Evolutionary conservation across 768 basidiomycete genomes (phyloP), one percentile per base, ranked within the genome.

Genomic region (Termitomyces eurrhizus): DNA sequence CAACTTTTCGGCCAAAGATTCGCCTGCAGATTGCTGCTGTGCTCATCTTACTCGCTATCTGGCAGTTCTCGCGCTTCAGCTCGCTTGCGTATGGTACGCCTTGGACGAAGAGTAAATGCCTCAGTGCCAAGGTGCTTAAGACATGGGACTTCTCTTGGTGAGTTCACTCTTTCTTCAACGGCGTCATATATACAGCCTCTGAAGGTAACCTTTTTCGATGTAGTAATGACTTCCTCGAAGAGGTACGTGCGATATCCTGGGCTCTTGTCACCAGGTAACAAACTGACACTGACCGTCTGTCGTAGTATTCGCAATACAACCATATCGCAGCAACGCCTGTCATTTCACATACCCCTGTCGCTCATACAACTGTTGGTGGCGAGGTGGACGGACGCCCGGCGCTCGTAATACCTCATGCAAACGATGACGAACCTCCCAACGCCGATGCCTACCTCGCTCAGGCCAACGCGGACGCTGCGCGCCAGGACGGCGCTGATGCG

Each of bases 131-230:
- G 69, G 95, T 93, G 93, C 65, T 96, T 44, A 93, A 88, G 77
- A 90, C 88, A 5, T 99, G 97, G 97, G 97, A 99, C 74, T 98
- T 98, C 72, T 83, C 86, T 33, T 99, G 95, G 89, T 87, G 68
- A 45, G 82, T 72, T 2, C 18, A 32, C 18, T 39, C 39, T 39
- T 13, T 49, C 1, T 41, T 4, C 12, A 14, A 39, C 7, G 35
- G 32, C 4, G n/a, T 14, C 44, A 26, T 46, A 7, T 9, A 29
- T 35, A 11, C 18, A 53, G 18, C 56, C 39, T 45, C 58, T 50
- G 12, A 52, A 11, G 16, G 54, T 60, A n/a, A 57, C n/a, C 32
- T 8, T 45, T 58, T 51, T 41, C 12, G 58, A 13, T 52, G 1
- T 39, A 90, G 90, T 72, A 77, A 83, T 44, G 88, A 88, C n/a